Conservation (phyloP, 257 asterid genomes). For the Paulownia fortunei region DNA sequence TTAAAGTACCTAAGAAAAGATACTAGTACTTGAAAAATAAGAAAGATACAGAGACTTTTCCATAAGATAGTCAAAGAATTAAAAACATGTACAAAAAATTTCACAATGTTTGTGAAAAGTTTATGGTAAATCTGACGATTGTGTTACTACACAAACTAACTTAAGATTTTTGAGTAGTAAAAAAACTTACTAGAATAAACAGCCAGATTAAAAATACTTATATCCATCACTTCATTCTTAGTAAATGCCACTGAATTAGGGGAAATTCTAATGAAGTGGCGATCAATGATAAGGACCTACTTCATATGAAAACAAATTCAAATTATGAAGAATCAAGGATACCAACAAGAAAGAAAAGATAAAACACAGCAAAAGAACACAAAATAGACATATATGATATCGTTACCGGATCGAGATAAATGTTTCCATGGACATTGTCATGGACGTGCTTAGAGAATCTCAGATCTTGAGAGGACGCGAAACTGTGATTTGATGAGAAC, state of each 20-base stretch:
- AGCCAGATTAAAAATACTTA: background rate
- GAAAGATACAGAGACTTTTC: background rate
- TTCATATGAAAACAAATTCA: constrained; percentile 1
- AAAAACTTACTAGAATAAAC: background rate
- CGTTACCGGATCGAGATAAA: constrained; percentile 74
- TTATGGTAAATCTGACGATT: no score
- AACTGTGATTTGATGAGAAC: constrained; percentile 42
- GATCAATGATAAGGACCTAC: background rate
- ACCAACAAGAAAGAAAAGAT: background rate
- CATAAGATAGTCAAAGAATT: background rate
- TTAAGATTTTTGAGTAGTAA: background rate
- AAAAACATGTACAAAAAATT: background rate
- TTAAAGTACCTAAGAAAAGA: constrained; percentile 28
- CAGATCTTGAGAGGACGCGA: constrained; percentile 55
- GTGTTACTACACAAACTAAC: no score
- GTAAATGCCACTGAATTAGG: constrained; percentile 1
- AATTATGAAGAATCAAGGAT: background rate
- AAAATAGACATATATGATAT: background rate
- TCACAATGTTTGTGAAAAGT: no score
- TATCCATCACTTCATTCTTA: constrained; percentile 6
- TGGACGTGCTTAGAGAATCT: constrained; percentile 72
- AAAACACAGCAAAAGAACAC: background rate
- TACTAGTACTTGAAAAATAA: constrained; percentile 8
- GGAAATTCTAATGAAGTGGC: background rate
- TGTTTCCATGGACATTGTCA: constrained; percentile 91